These are phyloP conservation scores for Emiliania huxleyi DNA, from an alignment of 78 protist genomes.

Conservation along the genomic window DNA sequence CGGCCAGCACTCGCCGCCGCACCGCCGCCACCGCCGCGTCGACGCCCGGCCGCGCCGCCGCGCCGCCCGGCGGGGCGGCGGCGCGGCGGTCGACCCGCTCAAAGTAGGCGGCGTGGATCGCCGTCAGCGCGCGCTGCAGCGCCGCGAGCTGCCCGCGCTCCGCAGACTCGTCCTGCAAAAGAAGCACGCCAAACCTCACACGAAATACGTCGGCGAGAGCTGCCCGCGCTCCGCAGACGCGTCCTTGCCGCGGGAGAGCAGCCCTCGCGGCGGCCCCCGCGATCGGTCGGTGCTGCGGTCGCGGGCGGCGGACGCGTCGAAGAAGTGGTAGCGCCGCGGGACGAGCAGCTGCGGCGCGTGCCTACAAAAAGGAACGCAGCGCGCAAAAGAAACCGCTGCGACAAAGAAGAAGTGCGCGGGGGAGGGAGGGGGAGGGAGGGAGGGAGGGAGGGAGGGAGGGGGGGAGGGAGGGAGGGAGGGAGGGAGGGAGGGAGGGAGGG, in stretches of 20 bases:
- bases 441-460: too few species aligned
- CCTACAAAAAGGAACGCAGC: too few species aligned
- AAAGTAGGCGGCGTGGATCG: background rate
- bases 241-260: background rate
- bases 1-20: background rate
- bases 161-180: too few species aligned
- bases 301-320: background rate
- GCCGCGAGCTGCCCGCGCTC: background rate
- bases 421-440: too few species aligned
- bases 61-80: background rate
- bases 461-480: too few species aligned
- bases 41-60: background rate
- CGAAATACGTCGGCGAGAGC: too few species aligned
- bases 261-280: background rate
- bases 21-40: background rate
- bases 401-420: too few species aligned
- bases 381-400: too few species aligned
- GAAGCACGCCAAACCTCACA: too few species aligned
- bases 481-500: too few species aligned
- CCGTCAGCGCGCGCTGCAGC: background rate
- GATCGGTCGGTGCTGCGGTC: background rate
- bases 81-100: background rate
- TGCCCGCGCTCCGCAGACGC: background rate
- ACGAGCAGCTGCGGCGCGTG: background rate
- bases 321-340: background rate